Base-by-base conservation (phyloP, 176 grass and related monocot genomes). In the Stipa capillata region DNA sequence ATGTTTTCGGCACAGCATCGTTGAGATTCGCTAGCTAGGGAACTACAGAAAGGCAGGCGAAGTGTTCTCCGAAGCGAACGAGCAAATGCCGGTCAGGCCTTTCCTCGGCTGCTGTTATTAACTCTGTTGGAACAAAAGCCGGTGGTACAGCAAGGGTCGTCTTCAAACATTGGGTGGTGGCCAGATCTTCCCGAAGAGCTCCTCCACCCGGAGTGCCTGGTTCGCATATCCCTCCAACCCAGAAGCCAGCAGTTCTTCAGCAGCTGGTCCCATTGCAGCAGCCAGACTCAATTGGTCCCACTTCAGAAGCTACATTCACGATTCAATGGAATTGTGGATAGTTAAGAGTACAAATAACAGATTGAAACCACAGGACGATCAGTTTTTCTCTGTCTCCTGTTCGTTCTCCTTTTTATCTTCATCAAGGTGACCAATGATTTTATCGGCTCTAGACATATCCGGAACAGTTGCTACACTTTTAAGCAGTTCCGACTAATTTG, bases 161-260 rank as follows among this genome's bases (percentile, higher is more conserved):
- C 0, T 23, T 89, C 23, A 89, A 71, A 89, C 82, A 47, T 89
- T 89, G 5, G 87, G 87, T 63, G 87, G 87, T n/a, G 96, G 90
- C 96, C 96, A 98, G 65, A 98, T 94, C 86, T 95, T 98, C 54
- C 57, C 85, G 13, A 98, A 94, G 66, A 93, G 93, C 16, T 98
- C 90, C 73, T 98, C 96, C 31, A 93, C 80, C 2, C 85, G 90
- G 34, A 76, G 74, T 17, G 92, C 87, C 88, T 98, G 96, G 72
- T 90, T 86, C 34, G 53, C 82, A 61, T 94, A 95, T 24, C 96
- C 89, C 43, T 98, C 90, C 11, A 97, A 67, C 13, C 95, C 95
- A 32, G 83, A 88, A 77, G 89, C 85, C 36, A 97, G 87, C 8
- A 98, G 81, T 64, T 98, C 96, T 53, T 98, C 90, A 3, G 92